Evolutionary conservation across 805 yeast genomes (phyloP), one percentile per base, ranked within the genome.

Genomic region (Barnettozyma salicaria): DNA sequence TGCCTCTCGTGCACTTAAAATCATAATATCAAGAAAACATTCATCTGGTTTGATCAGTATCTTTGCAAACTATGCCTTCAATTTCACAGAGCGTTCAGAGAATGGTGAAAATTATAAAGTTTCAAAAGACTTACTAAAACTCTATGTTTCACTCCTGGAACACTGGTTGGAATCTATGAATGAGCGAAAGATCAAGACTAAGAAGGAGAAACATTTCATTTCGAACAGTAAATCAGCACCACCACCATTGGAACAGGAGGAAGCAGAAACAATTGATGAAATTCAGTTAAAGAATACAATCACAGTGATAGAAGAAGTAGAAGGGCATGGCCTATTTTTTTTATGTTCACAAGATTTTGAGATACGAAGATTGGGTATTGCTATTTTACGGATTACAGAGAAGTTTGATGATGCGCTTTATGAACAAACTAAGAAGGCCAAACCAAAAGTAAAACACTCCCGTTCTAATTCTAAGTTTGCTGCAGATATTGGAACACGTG

Each of bases 281-380:
- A 58, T 84, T 25, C 90, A 84, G 52, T 68, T 86, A 72, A 85
- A 84, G 47, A 78, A 77, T 32, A 77, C 87, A 13, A 78, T 86
- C 44, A 82, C 96, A 0, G 81, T 84, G 1, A 80, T 92, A 32
- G 97, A 92, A 58, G 97, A 90, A 44, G 85, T 90, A 8, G 98
- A 92, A 59, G 97, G 98, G 1, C 86, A 89, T 53, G 99, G 96
- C 0, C 61, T 92, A 21, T 92, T 86, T 52, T 90, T 94, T 53
- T 64, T 92, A 17, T 85, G 96, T 50, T 85, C 96, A 1, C 94
- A 88, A 48, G 96, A 88, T 53, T 70, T 81, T 29, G 67, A 73
- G 18, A 72, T 86, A 10, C 67, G 99, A 37, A 78, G 76, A 41
- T 61, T 79, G 32, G 97, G 95, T 1, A 66, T 89, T 2, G 70